Base-by-base conservation (phyloP, 1,284 basidiomycete genomes). In the Ganoderma multipileum region DNA sequence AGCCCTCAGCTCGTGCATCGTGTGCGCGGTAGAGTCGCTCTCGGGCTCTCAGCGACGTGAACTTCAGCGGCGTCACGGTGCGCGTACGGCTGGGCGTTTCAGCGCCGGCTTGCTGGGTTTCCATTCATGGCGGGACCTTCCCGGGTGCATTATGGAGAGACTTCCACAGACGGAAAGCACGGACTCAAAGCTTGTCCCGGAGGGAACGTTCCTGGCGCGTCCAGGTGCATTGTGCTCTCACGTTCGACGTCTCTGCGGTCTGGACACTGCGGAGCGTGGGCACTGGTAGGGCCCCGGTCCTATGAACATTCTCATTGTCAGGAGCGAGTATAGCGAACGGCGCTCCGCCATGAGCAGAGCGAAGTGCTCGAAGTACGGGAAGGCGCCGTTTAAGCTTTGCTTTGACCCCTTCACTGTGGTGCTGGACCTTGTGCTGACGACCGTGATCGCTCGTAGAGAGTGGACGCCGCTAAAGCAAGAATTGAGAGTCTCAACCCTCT, bases 401-500 rank as follows among this genome's bases (percentile, higher is more conserved):
- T 16, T 44, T 28, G 9, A n/a, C 50, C 33, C 41, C 38, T 23
- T 26, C 41, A 26, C 39, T 30, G 16, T 14, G 47, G 44, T 41
- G 18, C 28, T 52, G 38, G 57, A 9, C 57, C 2, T 50, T n/a
- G 80, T 74, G 33, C 69, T 72, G 55, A 73, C 64, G n/a, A 41
- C n/a, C 12, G 64, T 16, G 33, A 33, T 64, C 16, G 71, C 68
- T 71, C 72, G 68, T 80, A 98, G 96, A 87, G 93, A 77, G 93
- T 95, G 33, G 88, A 93, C 70, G 94, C 90, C 54, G 95, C 95
- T 33, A 92, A 92, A 78, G 82, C 89, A 18, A 89, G 95, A 75
- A 92, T 99, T 67, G 91, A 94, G 78, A 91, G 90, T 66, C 86
- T 99, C 57, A 99, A 99, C 78, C 96, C 97, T 47, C 90, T 97